Evolutionary conservation across 1,284 basidiomycete genomes (phyloP), one percentile per base, ranked within the genome.

Genomic region (Leccinum solheimii): DNA sequence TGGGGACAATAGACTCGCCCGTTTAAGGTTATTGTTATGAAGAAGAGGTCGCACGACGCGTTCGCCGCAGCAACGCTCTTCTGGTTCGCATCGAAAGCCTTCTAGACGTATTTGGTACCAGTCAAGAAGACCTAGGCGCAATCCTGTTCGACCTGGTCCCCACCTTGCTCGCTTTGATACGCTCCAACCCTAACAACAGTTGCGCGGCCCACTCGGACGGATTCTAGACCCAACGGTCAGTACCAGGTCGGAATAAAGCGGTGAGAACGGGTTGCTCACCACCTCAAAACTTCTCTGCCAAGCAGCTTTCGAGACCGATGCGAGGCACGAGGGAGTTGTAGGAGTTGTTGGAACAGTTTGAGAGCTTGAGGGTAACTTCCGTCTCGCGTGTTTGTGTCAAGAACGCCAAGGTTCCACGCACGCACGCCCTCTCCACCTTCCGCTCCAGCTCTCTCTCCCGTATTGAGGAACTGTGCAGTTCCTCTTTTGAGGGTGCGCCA

Each of bases 281-380:
- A 94, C 84, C 75, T 91, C 90, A 59, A 92, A 73, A 66, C 91
- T 91, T 50, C 95, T 83, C 68, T 94, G 83, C 95, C 96, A 98
- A 0, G 95, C 95, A 32, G 83, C 83, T 64, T 86, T 86, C 27
- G 27, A 30, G 27, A 30, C 27, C 27, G 27, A 30, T 30, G 27
- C 27, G 27, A 30, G 27, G 27, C 27, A 30, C 27, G 27, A 30
- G 27, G 27, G 27, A 30, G 27, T 30, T 30, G 27, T 30, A 30
- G 27, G 27, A 30, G 27, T 30, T 30, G 27, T 30, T 30, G 27
- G 27, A 30, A 30, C 27, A 30, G 27, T 30, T 30, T 30, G 27
- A 30, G 27, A 30, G 27, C 27, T 30, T 30, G 27, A 30, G 27
- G 27, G 27, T 30, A 30, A 30, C 27, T 30, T 30, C 27, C 27